phyloP scores from a whole-genome alignment of 805 yeast genomes.

The Candida alai region DNA sequence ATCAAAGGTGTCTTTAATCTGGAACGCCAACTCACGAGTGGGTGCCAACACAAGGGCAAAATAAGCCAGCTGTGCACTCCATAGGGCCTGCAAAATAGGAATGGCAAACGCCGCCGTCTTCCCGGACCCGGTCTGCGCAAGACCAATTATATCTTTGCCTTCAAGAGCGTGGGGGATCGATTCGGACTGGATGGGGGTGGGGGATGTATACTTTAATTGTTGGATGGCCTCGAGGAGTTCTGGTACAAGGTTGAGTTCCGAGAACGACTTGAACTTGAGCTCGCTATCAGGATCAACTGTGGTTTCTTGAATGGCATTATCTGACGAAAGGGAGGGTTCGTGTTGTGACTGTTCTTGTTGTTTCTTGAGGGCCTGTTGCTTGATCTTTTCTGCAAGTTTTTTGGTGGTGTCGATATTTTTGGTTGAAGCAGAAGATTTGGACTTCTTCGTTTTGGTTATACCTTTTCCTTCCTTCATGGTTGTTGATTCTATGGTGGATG shows the following conservation, averaged over 20 bases:
- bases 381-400: conserved; percentile 55
- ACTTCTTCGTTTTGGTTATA: conserved; percentile 13
- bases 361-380: conserved; percentile 27
- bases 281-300: conserved; percentile 18
- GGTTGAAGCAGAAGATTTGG: not conserved
- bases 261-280: conserved; percentile 38
- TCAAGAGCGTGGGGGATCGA: conserved; percentile 87
- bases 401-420: conserved; percentile 31
- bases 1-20: conserved; percentile 91
- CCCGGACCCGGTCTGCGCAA: conserved; percentile 98
- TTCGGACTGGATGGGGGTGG: conserved; percentile 92
- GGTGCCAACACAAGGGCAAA: conserved; percentile 88
- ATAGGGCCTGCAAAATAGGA: conserved; percentile 85
- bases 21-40: conserved; percentile 81
- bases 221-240: conserved; percentile 79
- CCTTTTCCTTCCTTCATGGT: conserved; percentile 7
- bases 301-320: not conserved
- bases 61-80: conserved; percentile 85
- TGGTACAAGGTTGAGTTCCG: conserved; percentile 63
- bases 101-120: conserved; percentile 98
- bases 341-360: conserved; percentile 14
- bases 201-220: conserved; percentile 67
- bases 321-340: not conserved
- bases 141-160: conserved; percentile 90
- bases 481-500: not conserved